Evolutionary conservation across 495 filamentous ascomycete genomes (phyloP), one percentile per base, ranked within the genome.

Genomic region (Neurospora sp.): DNA sequence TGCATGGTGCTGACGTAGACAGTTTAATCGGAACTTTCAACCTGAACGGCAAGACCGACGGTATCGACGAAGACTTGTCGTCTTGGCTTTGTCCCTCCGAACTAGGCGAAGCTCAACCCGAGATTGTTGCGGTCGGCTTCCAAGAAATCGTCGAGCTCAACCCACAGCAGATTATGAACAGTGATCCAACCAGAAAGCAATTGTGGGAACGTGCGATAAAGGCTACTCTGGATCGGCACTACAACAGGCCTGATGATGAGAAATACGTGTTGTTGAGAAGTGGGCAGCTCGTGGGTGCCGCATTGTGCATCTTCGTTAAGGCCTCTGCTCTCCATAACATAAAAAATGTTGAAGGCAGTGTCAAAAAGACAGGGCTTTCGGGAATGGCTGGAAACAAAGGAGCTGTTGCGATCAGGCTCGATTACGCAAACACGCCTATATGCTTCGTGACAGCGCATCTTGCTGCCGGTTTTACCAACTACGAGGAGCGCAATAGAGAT

Each of bases 121-220:
- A 94, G 68, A 91, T 99, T 41, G 88, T 96, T 69, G 94, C 89
- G 9, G 89, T 97, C 39, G 96, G 93, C 0, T 98, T 99, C 75
- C 96, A 99, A 76, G 96, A 99, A 82, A 98, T 99, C 70, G 96
- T 99, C 17, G 91, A 95, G 77, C 85, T 99, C 16, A 97, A 93
- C 76, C 95, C 96, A 20, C 95, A 98, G 80, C 96, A 99, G 78
- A 98, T 99, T 77, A 98, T 99, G 94, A 96, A 96, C 70, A 98
- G 94, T 45, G 94, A 98, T 84, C 96, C 96, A 31, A 87, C 87
- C 9, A 88, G 92, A 71, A 91, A 94, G 70, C 90, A 94, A 77
- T 82, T 87, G 27, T 99, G 96, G 96, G 95, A 99, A 80, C 80
- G 82, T 73, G 90, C 93, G 7, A 93, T 98, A 10, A 89, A 90